These are phyloP conservation scores for Collybia sordida DNA, from an alignment of 768 basidiomycete species.

Conservation along the genomic window DNA sequence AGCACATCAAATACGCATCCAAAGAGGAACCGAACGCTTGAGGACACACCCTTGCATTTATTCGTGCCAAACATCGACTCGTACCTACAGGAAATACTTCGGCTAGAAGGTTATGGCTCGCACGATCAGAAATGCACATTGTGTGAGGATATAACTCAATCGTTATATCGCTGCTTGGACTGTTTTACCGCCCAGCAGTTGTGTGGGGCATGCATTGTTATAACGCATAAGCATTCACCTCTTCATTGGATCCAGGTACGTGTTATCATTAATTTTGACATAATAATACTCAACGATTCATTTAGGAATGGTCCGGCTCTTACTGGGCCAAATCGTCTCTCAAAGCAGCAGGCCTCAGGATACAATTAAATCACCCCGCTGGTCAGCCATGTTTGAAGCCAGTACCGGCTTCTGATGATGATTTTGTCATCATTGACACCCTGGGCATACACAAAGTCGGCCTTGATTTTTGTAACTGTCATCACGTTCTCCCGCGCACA, in stretches of 20 bases:
- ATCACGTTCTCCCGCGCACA: background rate
- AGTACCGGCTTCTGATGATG: background rate
- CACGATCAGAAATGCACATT: background rate
- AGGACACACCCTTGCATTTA: too few relatives aligned
- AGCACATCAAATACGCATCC: too few relatives aligned
- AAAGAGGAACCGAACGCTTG: too few relatives aligned
- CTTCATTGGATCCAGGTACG: conserved; percentile 21
- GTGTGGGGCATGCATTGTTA: conserved; percentile 9
- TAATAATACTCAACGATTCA: background rate
- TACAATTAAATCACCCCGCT: background rate
- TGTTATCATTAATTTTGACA: background rate
- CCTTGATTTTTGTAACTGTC: background rate
- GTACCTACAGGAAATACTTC: background rate
- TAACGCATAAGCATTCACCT: conserved; percentile 4
- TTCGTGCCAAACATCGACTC: background rate
- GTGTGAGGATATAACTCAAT: background rate
- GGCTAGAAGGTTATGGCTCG: background rate
- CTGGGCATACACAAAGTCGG: background rate
- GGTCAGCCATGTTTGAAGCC: background rate
- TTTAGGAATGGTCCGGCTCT: background rate
- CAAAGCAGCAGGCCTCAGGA: background rate
- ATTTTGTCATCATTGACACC: background rate
- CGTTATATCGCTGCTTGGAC: conserved; percentile 14
- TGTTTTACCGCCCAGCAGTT: conserved; percentile 9
- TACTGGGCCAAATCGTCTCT: too few relatives aligned